Percentiles rank a stretch among this genome's conserved stretches.
Conservation (phyloP, 2,329 filamentous ascomycete genomes). For the Cercospora zeina region DNA sequence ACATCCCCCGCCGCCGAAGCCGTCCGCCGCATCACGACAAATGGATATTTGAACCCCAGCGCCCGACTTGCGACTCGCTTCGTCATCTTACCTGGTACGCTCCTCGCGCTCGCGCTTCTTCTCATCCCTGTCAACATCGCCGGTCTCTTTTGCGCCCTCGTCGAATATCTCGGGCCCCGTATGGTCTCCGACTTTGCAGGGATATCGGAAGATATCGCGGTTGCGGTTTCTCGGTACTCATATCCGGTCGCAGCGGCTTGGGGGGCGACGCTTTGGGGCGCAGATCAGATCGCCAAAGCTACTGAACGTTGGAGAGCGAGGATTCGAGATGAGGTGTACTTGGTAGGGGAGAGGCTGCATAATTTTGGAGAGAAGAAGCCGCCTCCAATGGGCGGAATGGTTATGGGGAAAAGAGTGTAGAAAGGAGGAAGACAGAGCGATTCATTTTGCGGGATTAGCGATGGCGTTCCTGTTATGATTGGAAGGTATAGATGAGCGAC, state of each 20-base stretch:
- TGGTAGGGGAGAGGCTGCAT: slow-evolving; percentile 91
- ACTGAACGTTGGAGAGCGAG: slow-evolving; percentile 74
- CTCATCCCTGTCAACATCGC: slow-evolving; percentile 64
- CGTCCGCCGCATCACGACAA: slow-evolving; percentile 65
- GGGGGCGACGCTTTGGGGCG: slow-evolving; percentile 20
- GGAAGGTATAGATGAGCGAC: background rate
- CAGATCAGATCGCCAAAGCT: slow-evolving; percentile 51
- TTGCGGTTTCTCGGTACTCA: slow-evolving; percentile 62
- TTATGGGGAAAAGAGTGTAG: slow-evolving; percentile 37
- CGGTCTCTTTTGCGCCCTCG: slow-evolving; percentile 47
- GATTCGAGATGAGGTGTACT: slow-evolving; percentile 90
- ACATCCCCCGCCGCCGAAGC: slow-evolving; percentile 72
- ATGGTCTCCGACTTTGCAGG: slow-evolving; percentile 13
- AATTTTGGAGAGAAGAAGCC: slow-evolving; percentile 73
- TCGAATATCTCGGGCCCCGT: slow-evolving; percentile 12
- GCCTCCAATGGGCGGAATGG: slow-evolving; percentile 35
- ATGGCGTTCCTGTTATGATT: slow-evolving; percentile 8
- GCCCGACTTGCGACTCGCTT: slow-evolving; percentile 76
- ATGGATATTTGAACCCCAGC: slow-evolving; percentile 78
- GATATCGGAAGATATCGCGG: slow-evolving; percentile 10
- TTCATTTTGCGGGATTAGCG: slow-evolving; percentile 16
- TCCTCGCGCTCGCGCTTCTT: slow-evolving; percentile 64
- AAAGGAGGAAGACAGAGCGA: too few relatives aligned
- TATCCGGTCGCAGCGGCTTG: slow-evolving; percentile 61
- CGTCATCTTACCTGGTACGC: slow-evolving; percentile 74